These are phyloP conservation scores for Kodamaea derodonti DNA, from an alignment of 1,139 yeast species.

Conservation along the genomic window DNA sequence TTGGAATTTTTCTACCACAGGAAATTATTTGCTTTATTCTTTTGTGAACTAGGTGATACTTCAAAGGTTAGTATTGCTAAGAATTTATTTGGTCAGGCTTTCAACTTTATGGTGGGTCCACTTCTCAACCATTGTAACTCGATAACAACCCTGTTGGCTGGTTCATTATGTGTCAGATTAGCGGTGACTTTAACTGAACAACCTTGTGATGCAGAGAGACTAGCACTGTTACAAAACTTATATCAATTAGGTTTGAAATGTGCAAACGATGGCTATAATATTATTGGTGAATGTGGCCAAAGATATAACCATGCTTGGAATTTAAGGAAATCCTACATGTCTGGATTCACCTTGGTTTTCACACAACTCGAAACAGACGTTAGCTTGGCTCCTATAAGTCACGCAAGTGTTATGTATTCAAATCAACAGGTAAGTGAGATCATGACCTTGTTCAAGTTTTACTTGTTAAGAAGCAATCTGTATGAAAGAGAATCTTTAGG, in stretches of 20 bases:
- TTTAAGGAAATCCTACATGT: conserved; percentile 11
- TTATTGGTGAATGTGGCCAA: conserved; percentile 8
- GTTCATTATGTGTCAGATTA: conserved; percentile 9
- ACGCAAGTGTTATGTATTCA: conserved; percentile 4
- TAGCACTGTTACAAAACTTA: conserved; percentile 1
- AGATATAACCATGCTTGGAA: conserved; percentile 20
- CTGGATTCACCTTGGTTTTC: conserved; percentile 9
- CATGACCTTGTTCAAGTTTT: conserved; percentile 3
- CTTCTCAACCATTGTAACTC: conserved; percentile 9
- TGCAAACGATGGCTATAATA: conserved; percentile 6
- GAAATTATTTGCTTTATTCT: conserved; percentile 16
- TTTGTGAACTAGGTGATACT: conserved; percentile 17
- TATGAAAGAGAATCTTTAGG: conserved; percentile 1
- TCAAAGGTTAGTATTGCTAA: conserved; percentile 6
- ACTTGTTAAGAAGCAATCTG: conserved; percentile 1
- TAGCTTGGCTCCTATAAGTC: conserved; percentile 2
- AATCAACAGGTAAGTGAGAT: conserved; percentile 7
- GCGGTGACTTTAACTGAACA: conserved; percentile 4
- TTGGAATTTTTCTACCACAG: conserved; percentile 24
- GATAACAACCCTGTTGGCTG: conserved; percentile 9
- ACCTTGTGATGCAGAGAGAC: conserved; percentile 4
- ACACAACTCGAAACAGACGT: conserved; percentile 4
- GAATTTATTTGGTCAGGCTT: conserved; percentile 9
- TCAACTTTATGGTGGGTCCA: conserved; percentile 11
- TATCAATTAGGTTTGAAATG: conserved; percentile 6